Base-by-base conservation (phyloP, 306 rosid species). In the Clitoria ternatea region DNA sequence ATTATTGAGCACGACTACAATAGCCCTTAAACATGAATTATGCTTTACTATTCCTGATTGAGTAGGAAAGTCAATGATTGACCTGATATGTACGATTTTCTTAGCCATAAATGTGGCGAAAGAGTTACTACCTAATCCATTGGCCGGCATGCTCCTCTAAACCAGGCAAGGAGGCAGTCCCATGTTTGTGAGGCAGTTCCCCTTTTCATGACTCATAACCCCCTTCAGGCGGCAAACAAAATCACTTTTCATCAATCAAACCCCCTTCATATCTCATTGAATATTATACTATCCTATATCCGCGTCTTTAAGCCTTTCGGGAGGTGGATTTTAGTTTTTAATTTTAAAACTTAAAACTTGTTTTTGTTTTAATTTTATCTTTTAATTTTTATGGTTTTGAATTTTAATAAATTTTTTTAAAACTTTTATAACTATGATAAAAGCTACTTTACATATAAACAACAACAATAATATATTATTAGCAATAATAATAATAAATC, bases 131-230 rank as follows among this genome's bases (percentile, higher is more conserved):
- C 32, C 15, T 50, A 52, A 35, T 53, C 56, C 39, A 68, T 61
- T 43, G 79, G 83, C 77, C 74, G 80, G 80, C 80, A 80, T 80
- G 80, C 69, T 74, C 73, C 84, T 80, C 42, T 35, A 69, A 61
- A 45, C 18, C 73, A 35, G 62, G 80, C 83, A 79, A 52, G 66
- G 72, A 52, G 61, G 73, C 69, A 63, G 84, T 75, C 65, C 35
- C 77, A 35, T 69, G 37, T 61, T 42, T 68, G 61, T 33, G 83
- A 79, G 80, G 36, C 83, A 79, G 47, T 57, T 44, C 42, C 45
- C 75, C 79, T 19, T 4, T 73, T 35, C 52, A 13, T 0, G 4
- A 60, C 45, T 23, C 71, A 29, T 42, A 42, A 40, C 36, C 37
- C 61, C 20, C 11, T 67, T 61, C 0, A 62, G 79, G 43, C 83